Percentiles rank a stretch among this genome's conserved stretches.
Conservation (phyloP, 2,329 filamentous ascomycete genomes). For the Parafenestella ontariensis region DNA sequence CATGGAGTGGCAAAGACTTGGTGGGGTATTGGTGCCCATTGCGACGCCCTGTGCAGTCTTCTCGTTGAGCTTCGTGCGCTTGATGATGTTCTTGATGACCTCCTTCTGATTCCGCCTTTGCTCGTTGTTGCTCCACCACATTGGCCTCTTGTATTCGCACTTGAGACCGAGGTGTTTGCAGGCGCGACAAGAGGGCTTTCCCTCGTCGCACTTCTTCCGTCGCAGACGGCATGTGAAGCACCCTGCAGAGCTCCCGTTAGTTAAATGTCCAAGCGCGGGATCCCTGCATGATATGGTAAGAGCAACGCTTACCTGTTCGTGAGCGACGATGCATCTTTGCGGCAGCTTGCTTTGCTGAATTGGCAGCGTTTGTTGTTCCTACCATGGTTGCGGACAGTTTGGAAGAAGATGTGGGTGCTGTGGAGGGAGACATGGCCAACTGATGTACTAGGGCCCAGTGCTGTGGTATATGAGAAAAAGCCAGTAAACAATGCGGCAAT, state of each 20-base stretch:
- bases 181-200: slow-evolving; percentile 68
- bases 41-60: slow-evolving; percentile 68
- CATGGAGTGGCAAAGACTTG: slow-evolving; percentile 80
- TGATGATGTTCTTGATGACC: slow-evolving; percentile 95
- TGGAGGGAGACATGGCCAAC: slow-evolving; percentile 59
- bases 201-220: slow-evolving; percentile 74
- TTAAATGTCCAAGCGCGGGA: slow-evolving; percentile 41
- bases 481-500: slow-evolving; percentile 52
- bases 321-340: slow-evolving; percentile 92
- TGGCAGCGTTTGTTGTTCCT: slow-evolving; percentile 60
- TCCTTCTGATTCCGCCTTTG: slow-evolving; percentile 88
- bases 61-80: slow-evolving; percentile 92
- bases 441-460: slow-evolving; percentile 51
- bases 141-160: slow-evolving; percentile 95
- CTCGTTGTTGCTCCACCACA: slow-evolving; percentile 97
- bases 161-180: slow-evolving; percentile 77
- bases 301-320: slow-evolving; percentile 78
- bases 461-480: slow-evolving; percentile 46
- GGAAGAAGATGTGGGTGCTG: slow-evolving; percentile 49
- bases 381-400: slow-evolving; percentile 58
- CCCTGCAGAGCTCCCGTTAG: slow-evolving; percentile 57
- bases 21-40: slow-evolving; percentile 68
- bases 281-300: slow-evolving; percentile 45
- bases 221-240: slow-evolving; percentile 73
- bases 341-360: slow-evolving; percentile 62